Evolutionary conservation across 495 filamentous ascomycete genomes (phyloP).

Genomic region (Lichenothelia convexa): DNA sequence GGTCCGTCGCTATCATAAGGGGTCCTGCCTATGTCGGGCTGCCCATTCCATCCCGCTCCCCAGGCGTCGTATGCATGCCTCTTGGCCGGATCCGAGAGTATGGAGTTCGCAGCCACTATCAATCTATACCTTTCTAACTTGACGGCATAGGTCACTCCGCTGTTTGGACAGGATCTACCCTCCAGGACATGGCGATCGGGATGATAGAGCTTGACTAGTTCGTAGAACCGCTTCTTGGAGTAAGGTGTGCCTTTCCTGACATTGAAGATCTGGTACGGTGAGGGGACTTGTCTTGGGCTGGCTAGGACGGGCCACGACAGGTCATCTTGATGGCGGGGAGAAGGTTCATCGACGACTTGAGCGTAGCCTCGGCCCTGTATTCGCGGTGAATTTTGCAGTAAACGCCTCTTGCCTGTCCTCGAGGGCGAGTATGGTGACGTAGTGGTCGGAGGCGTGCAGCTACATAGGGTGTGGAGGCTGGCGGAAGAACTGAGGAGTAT

Average conservation of each 20-base stretch:
- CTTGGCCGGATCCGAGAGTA: constrained; percentile 69
- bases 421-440: constrained; percentile 1
- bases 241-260: constrained; percentile 46
- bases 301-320: constrained; percentile 4
- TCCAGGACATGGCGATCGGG: constrained; percentile 45
- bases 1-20: constrained; percentile 20
- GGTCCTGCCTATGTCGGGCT: constrained; percentile 21
- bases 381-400: neutral
- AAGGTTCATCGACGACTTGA: constrained; percentile 8
- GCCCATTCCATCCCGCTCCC: constrained; percentile 59
- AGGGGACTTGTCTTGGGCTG: constrained; percentile 28
- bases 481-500: constrained; percentile 5
- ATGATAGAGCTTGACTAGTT: constrained; percentile 90
- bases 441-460: constrained; percentile 1
- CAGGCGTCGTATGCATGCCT: constrained; percentile 65
- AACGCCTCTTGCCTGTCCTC: neutral
- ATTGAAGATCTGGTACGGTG: constrained; percentile 80
- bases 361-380: constrained; percentile 6
- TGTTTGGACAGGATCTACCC: no score
- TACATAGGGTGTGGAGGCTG: constrained; percentile 2
- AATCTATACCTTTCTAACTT: constrained; percentile 75
- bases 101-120: constrained; percentile 67
- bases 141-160: constrained; percentile 28
- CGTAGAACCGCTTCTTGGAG: constrained; percentile 64
- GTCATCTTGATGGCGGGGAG: constrained; percentile 1